Percentiles rank a stretch among this genome's conserved stretches.
phyloP scores from a whole-genome alignment of 23 red algal genomes.

The Gracilariopsis chorda region DNA sequence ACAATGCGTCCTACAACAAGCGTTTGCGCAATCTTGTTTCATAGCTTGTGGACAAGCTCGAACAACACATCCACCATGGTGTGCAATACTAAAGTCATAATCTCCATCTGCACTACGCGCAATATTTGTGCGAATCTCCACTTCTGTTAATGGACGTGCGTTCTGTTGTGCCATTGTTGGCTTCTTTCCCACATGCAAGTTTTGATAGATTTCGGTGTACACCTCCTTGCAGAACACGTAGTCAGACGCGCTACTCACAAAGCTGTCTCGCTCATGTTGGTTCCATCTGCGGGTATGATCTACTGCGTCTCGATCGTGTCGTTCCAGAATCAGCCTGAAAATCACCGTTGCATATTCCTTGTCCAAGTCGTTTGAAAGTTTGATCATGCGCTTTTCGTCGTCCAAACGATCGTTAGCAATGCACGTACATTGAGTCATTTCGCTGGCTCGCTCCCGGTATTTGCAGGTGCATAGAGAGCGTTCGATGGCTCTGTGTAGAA shows the following conservation, averaged over 20 bases:
- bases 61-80: conserved; percentile 28
- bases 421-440: background rate
- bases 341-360: conserved; percentile 40
- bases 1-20: conserved; percentile 30
- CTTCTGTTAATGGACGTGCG: background rate
- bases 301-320: background rate
- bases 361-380: conserved; percentile 29
- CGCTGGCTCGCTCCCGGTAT: background rate
- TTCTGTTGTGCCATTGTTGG: background rate
- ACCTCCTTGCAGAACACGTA: conserved; percentile 38
- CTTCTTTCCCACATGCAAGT: background rate
- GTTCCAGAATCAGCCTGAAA: background rate
- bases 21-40: conserved; percentile 27
- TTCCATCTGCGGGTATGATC: background rate
- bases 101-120: background rate
- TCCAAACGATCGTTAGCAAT: background rate
- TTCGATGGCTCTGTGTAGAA: conserved; percentile 10
- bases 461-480: conserved; percentile 7
- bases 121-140: conserved; percentile 12
- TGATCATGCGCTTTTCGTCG: background rate
- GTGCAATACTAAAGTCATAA: conserved; percentile 27
- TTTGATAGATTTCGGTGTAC: conserved; percentile 37
- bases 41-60: conserved; percentile 9
- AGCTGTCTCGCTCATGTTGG: background rate
- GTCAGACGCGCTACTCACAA: conserved; percentile 19